Percentiles rank a stretch among this genome's conserved stretches.
These are phyloP conservation scores for Mallotus nudiflorus DNA, from an alignment of 345 rosid species.

Conservation along the genomic window DNA sequence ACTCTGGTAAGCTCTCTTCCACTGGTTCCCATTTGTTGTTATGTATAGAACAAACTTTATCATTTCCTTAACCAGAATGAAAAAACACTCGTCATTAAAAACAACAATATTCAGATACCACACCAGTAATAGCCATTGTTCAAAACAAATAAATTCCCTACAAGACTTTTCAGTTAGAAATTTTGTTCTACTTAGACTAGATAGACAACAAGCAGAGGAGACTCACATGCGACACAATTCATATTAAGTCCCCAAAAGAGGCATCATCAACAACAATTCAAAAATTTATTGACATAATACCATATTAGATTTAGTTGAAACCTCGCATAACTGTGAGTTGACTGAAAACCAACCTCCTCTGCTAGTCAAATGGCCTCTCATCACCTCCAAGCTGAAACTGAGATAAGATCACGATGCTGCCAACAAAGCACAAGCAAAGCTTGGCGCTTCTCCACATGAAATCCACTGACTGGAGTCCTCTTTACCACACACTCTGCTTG, in stretches of 20 bases:
- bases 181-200: conserved; percentile 26
- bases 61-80: neutral
- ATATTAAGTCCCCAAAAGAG: conserved; percentile 28
- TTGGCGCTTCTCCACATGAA: conserved; percentile 79
- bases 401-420: conserved; percentile 80
- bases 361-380: conserved; percentile 28
- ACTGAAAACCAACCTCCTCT: conserved; percentile 27
- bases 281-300: conserved; percentile 32
- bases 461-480: conserved; percentile 68
- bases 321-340: conserved; percentile 29
- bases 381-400: conserved; percentile 93
- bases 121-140: conserved; percentile 25
- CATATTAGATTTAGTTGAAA: conserved; percentile 29
- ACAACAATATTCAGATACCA: conserved; percentile 25
- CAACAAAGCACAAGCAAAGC: conserved; percentile 75
- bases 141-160: conserved; percentile 20
- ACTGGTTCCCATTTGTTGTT: conserved; percentile 22
- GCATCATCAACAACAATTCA: conserved; percentile 23
- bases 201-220: conserved; percentile 35
- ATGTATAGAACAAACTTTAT: conserved; percentile 26
- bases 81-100: conserved; percentile 10
- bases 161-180: conserved; percentile 29
- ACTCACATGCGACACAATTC: conserved; percentile 28
- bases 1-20: conserved; percentile 14
- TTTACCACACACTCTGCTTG: conserved; percentile 85